Conservation (phyloP, 345 rosid species). For the Camelina sativa region DNA sequence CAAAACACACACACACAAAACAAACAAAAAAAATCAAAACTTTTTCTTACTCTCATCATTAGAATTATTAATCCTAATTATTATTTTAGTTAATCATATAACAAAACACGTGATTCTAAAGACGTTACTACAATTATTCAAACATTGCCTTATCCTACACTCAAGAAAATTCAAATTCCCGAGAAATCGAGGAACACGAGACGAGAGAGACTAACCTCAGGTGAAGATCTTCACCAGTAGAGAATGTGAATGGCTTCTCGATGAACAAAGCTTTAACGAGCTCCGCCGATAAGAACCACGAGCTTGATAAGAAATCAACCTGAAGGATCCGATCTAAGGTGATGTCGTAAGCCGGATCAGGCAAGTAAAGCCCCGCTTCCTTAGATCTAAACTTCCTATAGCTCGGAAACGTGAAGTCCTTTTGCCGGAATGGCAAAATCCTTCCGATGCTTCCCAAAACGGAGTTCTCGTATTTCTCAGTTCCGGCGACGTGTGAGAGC, state of each 20-base stretch:
- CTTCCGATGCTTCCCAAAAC: constrained; percentile 95
- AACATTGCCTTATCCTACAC: constrained; percentile 27
- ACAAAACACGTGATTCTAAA: constrained; percentile 40
- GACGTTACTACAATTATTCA: constrained; percentile 27
- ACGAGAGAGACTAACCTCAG: constrained; percentile 58
- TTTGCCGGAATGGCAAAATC: constrained; percentile 93
- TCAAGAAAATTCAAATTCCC: neutral
- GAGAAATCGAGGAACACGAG: neutral
- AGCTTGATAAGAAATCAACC: constrained; percentile 97
- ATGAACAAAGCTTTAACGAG: constrained; percentile 87
- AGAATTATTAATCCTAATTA: neutral
- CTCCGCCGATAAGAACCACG: constrained; percentile 94
- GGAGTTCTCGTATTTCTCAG: constrained; percentile 86
- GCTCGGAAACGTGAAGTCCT: constrained; percentile 95
- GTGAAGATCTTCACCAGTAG: constrained; percentile 98
- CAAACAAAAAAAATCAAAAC: neutral
- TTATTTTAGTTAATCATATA: neutral
- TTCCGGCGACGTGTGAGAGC: constrained; percentile 94
- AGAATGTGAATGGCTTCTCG: constrained; percentile 88
- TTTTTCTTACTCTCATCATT: neutral
- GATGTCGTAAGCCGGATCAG: constrained; percentile 96
- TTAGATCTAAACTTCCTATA: constrained; percentile 87
- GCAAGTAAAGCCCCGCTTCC: constrained; percentile 95
- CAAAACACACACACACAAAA: constrained; percentile 16
- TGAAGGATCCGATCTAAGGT: constrained; percentile 80